A percentile compares a stretch with the other conserved stretches of the same genome.
These are phyloP conservation scores for Phyllosticta citriasiana DNA, from an alignment of 2,329 filamentous ascomycete genomes.

Conservation along the genomic window DNA sequence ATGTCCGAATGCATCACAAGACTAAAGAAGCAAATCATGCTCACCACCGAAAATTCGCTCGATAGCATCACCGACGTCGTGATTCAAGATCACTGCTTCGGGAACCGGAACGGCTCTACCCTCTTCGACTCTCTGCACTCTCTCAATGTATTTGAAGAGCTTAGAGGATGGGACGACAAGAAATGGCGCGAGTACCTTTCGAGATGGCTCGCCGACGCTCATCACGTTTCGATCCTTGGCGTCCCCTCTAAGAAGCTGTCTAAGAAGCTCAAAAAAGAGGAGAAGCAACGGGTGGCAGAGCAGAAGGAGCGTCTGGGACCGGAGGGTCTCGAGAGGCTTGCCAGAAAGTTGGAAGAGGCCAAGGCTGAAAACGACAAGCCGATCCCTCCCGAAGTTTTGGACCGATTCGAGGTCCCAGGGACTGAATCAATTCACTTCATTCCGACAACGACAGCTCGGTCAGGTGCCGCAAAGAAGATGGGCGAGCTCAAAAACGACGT, in stretches of 20 bases:
- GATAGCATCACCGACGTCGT: conserved; percentile 75
- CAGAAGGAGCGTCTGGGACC: conserved; percentile 70
- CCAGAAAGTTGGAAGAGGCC: conserved; percentile 66
- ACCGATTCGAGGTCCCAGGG: conserved; percentile 69
- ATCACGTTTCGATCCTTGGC: conserved; percentile 80
- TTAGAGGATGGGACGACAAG: conserved; percentile 71
- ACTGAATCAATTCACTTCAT: conserved; percentile 95
- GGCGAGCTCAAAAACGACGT: conserved; percentile 58
- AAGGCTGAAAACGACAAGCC: conserved; percentile 81
- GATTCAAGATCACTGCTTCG: conserved; percentile 88
- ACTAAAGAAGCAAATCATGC: conserved; percentile 72
- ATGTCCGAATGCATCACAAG: conserved; percentile 78
- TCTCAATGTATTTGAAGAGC: conserved; percentile 47
- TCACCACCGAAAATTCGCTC: conserved; percentile 70
- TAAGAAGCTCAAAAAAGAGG: conserved; percentile 69
- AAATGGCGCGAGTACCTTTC: conserved; percentile 76
- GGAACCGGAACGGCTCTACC: conserved; percentile 63
- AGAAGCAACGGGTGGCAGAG: conserved; percentile 66
- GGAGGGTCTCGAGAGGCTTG: conserved; percentile 68
- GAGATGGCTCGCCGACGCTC: conserved; percentile 75
- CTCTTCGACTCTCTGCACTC: conserved; percentile 31
- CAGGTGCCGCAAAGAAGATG: conserved; percentile 63
- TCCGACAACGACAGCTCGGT: conserved; percentile 71
- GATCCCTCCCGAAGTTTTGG: conserved; percentile 73
- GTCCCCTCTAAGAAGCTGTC: conserved; percentile 74